phyloP scores from a whole-genome alignment of 352 stramenopile genomes.

The Globisporangium mamillatum region DNA sequence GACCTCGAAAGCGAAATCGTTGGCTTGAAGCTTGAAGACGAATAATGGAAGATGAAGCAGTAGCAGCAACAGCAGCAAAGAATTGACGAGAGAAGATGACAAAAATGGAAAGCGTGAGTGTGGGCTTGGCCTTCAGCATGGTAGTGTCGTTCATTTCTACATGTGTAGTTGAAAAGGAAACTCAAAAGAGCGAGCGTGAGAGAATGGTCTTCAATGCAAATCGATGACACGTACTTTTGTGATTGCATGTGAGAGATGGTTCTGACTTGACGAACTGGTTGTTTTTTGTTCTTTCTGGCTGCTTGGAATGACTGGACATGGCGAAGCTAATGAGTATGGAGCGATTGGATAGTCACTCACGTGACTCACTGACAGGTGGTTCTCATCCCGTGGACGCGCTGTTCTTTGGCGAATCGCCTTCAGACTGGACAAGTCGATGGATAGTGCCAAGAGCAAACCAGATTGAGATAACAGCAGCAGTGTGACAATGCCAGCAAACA shows the following conservation, averaged over 20 bases:
- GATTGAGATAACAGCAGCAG: neutral
- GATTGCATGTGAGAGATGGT: neutral
- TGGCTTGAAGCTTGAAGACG: neutral
- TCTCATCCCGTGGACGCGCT: neutral
- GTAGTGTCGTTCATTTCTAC: neutral
- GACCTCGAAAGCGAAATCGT: neutral
- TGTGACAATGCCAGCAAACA: neutral
- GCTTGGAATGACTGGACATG: neutral
- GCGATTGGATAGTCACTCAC: neutral
- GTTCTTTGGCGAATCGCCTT: slow-evolving; percentile 7
- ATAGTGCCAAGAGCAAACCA: neutral
- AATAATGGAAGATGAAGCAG: neutral
- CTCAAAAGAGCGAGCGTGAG: neutral
- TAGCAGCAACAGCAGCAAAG: neutral
- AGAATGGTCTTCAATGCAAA: neutral
- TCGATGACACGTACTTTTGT: slow-evolving; percentile 3
- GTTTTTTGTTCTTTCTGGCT: neutral
- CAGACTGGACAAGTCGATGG: slow-evolving; percentile 4
- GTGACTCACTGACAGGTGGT: neutral
- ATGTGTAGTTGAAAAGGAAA: neutral
- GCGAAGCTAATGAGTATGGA: neutral
- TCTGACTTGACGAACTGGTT: neutral
- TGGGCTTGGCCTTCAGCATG: neutral
- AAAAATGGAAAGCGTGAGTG: neutral
- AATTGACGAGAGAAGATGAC: neutral